Conservation (phyloP, 371 early-diverging fungal species). For the Mucor piriformis region DNA sequence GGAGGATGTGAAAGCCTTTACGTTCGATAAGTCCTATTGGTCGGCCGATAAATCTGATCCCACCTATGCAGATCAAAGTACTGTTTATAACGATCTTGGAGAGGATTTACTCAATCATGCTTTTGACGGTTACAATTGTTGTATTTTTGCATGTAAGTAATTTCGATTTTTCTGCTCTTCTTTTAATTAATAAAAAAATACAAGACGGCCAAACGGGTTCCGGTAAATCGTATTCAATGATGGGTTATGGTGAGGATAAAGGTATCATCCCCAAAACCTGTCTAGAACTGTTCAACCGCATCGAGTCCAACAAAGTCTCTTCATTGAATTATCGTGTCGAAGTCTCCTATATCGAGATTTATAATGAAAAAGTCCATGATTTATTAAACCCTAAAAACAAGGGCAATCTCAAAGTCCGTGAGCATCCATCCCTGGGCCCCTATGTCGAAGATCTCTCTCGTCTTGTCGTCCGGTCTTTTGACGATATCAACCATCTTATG, state of each 20-base stretch:
- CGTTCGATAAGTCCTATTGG: conserved; percentile 89
- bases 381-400: conserved; percentile 82
- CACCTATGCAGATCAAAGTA: conserved; percentile 76
- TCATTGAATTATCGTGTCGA: conserved; percentile 70
- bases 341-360: conserved; percentile 86
- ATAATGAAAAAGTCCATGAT: conserved; percentile 93
- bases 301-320: conserved; percentile 50
- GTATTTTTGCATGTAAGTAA: conserved; percentile 81
- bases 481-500: conserved; percentile 80
- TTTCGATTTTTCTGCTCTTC: neutral
- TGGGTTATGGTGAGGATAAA: conserved; percentile 74
- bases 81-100: conserved; percentile 78
- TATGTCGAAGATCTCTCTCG: conserved; percentile 93
- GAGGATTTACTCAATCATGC: conserved; percentile 84
- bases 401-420: conserved; percentile 82
- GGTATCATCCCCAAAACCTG: conserved; percentile 87
- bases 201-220: conserved; percentile 90
- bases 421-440: conserved; percentile 88
- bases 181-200: neutral
- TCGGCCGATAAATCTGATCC: conserved; percentile 69
- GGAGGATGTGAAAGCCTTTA: conserved; percentile 68
- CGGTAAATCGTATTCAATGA: conserved; percentile 87
- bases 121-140: conserved; percentile 86
- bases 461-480: conserved; percentile 75
- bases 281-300: conserved; percentile 74